Evolutionary conservation across 495 filamentous ascomycete species (phyloP).

Genomic region (Aspergillus wentii): DNA sequence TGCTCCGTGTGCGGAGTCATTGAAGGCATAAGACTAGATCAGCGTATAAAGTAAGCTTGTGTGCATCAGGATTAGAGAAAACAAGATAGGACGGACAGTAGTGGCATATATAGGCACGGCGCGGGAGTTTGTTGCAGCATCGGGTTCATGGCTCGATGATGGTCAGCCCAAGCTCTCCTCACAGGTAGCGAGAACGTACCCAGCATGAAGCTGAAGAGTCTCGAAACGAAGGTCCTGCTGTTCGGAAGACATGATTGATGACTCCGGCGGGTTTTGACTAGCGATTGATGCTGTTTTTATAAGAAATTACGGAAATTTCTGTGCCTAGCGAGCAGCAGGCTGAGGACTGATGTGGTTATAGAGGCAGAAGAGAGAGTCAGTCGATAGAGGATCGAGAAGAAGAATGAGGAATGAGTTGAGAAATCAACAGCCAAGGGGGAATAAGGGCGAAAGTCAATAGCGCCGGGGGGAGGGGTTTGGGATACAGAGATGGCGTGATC

Average conservation of each 20-base stretch:
- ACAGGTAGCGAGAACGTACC: slow-evolving; percentile 50
- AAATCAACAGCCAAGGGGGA: no score
- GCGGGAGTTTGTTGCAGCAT: slow-evolving; percentile 80
- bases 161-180: slow-evolving; percentile 1
- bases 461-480: background rate
- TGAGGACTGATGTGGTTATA: no score
- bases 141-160: slow-evolving; percentile 67
- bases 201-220: slow-evolving; percentile 95
- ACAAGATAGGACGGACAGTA: slow-evolving; percentile 60
- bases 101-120: slow-evolving; percentile 97
- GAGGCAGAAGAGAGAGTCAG: no score
- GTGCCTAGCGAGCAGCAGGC: no score
- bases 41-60: background rate
- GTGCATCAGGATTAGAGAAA: background rate
- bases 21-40: slow-evolving; percentile 79
- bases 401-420: no score
- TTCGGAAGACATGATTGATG: slow-evolving; percentile 25
- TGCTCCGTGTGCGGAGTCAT: slow-evolving; percentile 95
- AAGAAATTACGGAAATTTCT: background rate
- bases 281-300: no score
- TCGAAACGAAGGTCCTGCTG: slow-evolving; percentile 57
- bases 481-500: background rate
- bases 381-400: no score
- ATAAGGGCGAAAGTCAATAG: no score
- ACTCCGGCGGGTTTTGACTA: no score